phyloP scores from a whole-genome alignment of 148 eudicot genomes.

The Fagopyrum tataricum region DNA sequence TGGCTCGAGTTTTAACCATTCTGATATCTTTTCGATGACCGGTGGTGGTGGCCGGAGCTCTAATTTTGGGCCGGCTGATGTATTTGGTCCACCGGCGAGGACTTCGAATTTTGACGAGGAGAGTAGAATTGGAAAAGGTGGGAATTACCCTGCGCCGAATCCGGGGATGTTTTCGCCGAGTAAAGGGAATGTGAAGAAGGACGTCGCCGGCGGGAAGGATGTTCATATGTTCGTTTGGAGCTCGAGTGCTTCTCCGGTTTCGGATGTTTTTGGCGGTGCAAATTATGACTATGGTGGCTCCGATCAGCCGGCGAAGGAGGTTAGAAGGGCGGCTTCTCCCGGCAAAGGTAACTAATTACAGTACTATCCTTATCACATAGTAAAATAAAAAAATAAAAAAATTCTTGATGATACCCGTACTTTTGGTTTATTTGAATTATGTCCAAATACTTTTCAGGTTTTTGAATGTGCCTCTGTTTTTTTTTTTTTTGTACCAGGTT shows the following conservation, averaged over 20 bases:
- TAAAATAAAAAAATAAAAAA: too few species aligned
- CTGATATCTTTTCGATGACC: conserved; percentile 24
- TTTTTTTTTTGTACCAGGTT: too few species aligned
- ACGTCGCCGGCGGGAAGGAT: conserved; percentile 43
- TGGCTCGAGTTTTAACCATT: conserved; percentile 47
- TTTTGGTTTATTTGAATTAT: too few species aligned
- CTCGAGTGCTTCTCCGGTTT: conserved; percentile 69
- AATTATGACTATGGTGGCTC: conserved; percentile 44
- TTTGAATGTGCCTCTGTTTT: too few species aligned
- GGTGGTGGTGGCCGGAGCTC: conserved; percentile 51
- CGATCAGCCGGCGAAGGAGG: conserved; percentile 49
- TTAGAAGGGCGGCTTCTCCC: conserved; percentile 57
- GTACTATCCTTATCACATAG: too few species aligned
- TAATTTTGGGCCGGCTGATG: conserved; percentile 67
- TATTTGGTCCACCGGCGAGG: conserved; percentile 45
- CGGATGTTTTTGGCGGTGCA: conserved; percentile 53
- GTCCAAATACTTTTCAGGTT: too few species aligned
- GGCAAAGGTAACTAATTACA: conserved; percentile 36
- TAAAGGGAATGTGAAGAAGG: conserved; percentile 19
- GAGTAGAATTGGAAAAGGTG: background rate
- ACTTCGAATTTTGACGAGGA: conserved; percentile 75
- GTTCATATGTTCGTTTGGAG: conserved; percentile 86
- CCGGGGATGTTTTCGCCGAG: conserved; percentile 77
- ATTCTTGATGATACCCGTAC: too few species aligned
- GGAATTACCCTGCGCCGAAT: conserved; percentile 66